Evolutionary conservation across 2,329 filamentous ascomycete species (phyloP), one percentile per base, ranked within the genome.

Genomic region (Eutypella sp.): DNA sequence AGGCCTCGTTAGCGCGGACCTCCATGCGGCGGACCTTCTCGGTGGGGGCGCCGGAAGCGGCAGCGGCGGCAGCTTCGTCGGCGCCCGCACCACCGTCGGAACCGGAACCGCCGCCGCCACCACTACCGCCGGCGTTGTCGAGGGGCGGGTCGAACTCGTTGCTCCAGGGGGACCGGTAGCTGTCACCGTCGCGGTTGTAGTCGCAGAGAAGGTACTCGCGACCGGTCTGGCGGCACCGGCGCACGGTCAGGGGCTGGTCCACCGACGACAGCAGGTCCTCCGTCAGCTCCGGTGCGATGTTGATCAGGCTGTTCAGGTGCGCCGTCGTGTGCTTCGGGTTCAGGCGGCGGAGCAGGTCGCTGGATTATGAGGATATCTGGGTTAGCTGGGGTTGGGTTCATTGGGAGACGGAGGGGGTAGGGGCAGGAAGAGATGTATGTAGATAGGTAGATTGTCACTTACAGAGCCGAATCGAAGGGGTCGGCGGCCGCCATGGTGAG

Each of bases 101-200:
- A 3, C 76, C 70, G 23, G n/a, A n/a, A n/a, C n/a, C n/a, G n/a
- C n/a, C n/a, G n/a, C n/a, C n/a, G n/a, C n/a, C n/a, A n/a, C n/a
- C 78, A 22, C 75, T 75, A 1, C 64, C 63, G 15, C 62, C 65
- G 41, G 81, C 79, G 41, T 76, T 78, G 54, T 87, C 85, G 49
- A 96, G 78, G 13, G 90, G 87, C 16, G 92, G 93, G 66, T 97
- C 90, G 68, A 99, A 99, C 70, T 96, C 87, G 72, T 97, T 97
- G 72, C 86, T 93, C 93, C 93, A 99, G n/a, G 93, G 93, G 55
- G 89, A 95, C 52, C 93, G 87, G 79, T 96, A 96, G 71, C 87
- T 95, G 73, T 96, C 92, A 52, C 93, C 93, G 70, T 99, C 93
- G 54, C 93, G 91, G 78, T 99, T 99, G 79, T 99, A 99, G 79